Evolutionary conservation across 257 asterid species (phyloP).

Genomic region (Solanum tacnaense): DNA sequence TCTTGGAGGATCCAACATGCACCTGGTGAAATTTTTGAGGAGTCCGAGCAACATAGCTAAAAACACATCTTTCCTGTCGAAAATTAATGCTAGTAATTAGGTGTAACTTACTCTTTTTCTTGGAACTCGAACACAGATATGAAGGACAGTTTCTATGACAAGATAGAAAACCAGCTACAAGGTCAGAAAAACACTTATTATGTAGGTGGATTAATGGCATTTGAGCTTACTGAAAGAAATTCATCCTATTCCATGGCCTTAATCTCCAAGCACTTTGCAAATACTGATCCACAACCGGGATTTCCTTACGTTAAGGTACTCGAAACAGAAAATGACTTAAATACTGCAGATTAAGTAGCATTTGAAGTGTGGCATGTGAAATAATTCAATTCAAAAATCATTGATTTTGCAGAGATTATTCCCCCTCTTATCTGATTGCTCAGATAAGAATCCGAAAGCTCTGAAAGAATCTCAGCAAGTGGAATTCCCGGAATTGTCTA

Average conservation of each 20-base stretch:
- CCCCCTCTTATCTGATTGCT: constrained; percentile 23
- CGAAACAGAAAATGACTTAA: constrained; percentile 1
- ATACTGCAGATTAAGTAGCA: neutral
- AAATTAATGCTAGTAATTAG: neutral
- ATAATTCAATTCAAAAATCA: neutral
- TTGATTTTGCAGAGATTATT: constrained; percentile 49
- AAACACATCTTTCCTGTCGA: neutral
- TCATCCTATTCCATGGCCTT: constrained; percentile 62
- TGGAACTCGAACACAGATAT: constrained; percentile 29
- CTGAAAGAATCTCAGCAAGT: constrained; percentile 39
- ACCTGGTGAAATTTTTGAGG: neutral
- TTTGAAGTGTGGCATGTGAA: neutral
- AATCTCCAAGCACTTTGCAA: constrained; percentile 45
- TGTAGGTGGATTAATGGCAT: constrained; percentile 80
- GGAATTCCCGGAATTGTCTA: constrained; percentile 48
- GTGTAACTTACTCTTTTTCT: neutral
- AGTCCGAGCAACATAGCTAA: neutral
- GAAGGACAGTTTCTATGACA: constrained; percentile 61
- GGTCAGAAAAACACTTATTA: constrained; percentile 69
- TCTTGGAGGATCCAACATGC: neutral
- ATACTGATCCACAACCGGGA: constrained; percentile 39
- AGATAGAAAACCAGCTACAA: constrained; percentile 52
- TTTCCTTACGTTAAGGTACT: constrained; percentile 72
- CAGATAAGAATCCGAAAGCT: constrained; percentile 24
- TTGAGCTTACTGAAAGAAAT: constrained; percentile 86